A percentile compares a stretch with the other conserved stretches of the same genome.
phyloP scores from a whole-genome alignment of 169 alveolate species.

The Eimeria necatrix region DNA sequence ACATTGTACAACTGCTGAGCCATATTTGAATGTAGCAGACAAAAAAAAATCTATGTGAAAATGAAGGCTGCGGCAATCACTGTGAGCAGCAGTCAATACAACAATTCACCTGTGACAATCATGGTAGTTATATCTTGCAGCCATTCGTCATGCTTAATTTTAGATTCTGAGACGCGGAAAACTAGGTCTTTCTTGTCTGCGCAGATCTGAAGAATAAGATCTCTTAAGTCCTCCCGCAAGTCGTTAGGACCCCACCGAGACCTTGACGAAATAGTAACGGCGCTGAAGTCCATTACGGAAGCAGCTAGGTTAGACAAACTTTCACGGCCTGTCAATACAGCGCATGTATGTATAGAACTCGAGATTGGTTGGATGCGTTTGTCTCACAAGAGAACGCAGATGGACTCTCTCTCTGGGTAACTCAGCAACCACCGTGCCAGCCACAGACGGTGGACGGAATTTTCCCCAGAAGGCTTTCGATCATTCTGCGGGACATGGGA shows the following conservation, averaged over 20 bases:
- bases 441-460: too few relatives aligned
- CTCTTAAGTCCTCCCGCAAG: slow-evolving; percentile 47
- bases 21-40: not conserved
- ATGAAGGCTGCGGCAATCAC: not conserved
- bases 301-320: slow-evolving; percentile 71
- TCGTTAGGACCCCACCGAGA: slow-evolving; percentile 67
- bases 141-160: slow-evolving; percentile 69
- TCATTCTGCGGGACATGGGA: too few relatives aligned
- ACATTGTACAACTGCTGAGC: not conserved
- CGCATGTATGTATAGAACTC: not conserved
- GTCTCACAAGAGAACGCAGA: too few relatives aligned
- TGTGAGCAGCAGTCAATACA: not conserved
- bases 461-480: too few relatives aligned
- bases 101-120: slow-evolving; percentile 46
- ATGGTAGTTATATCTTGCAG: slow-evolving; percentile 67
- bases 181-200: slow-evolving; percentile 62
- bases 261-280: slow-evolving; percentile 12
- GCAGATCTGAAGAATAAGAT: slow-evolving; percentile 56
- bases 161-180: slow-evolving; percentile 61
- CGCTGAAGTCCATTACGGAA: slow-evolving; percentile 58
- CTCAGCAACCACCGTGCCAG: too few relatives aligned
- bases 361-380: too few relatives aligned
- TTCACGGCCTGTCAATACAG: slow-evolving; percentile 66
- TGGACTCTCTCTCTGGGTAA: too few relatives aligned
- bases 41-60: not conserved